These are phyloP conservation scores for Halenospora varia DNA, from an alignment of 495 filamentous ascomycete species.

Conservation along the genomic window DNA sequence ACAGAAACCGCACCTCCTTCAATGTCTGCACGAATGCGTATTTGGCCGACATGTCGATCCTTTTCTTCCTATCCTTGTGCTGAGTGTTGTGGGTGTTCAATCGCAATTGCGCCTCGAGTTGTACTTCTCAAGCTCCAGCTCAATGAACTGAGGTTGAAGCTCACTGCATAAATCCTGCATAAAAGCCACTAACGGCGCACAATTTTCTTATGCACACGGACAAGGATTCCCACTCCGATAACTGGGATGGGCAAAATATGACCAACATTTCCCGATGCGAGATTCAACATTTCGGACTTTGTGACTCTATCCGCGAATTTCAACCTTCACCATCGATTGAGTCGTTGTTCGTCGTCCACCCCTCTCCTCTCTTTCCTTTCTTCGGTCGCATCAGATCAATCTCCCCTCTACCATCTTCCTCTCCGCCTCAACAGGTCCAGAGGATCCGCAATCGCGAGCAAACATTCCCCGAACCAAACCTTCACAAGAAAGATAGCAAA, in stretches of 20 bases:
- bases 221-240: neutral
- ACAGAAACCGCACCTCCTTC: conserved; percentile 94
- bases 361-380: conserved; percentile 3
- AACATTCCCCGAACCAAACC: neutral
- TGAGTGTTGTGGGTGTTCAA: neutral
- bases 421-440: neutral
- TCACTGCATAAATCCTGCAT: conserved; percentile 6
- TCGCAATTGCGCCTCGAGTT: neutral
- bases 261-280: neutral
- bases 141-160: neutral
- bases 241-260: neutral
- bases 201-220: conserved; percentile 10
- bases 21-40: conserved; percentile 83
- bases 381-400: conserved; percentile 2
- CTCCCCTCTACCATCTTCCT: neutral
- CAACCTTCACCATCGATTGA: neutral
- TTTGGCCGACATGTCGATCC: conserved; percentile 75
- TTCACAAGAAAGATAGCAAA: conserved; percentile 1
- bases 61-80: conserved; percentile 22
- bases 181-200: conserved; percentile 12
- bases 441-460: neutral
- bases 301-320: neutral
- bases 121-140: neutral
- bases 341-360: neutral
- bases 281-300: conserved; percentile 9